Base-by-base conservation (phyloP, 495 filamentous ascomycete genomes). In the Zalerion maritima region DNA sequence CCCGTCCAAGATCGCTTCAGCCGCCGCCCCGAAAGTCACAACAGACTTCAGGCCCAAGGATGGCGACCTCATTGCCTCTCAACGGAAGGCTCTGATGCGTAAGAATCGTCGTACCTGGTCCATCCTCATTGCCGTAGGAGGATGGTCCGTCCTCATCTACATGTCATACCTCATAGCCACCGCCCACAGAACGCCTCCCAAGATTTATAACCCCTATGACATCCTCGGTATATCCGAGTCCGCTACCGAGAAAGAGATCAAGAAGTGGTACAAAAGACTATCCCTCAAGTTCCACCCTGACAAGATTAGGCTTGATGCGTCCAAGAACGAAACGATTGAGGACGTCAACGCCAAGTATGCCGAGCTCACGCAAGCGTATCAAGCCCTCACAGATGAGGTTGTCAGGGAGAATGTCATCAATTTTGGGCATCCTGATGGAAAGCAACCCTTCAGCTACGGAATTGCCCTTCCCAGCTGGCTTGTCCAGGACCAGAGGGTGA, bases 361-460 rank as follows among this genome's bases (percentile, higher is more conserved):
- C 20, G 86, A 97, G 42, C 62, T 96, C 35, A 81, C 82, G 28
- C 96, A 97, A 60, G 89, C 89, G 4, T 94, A 93, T 65, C 94
- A 96, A 55, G 76, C 91, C 5, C 64, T 97, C 24, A 96, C 91
- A 6, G 89, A 97, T 44, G 89, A 96, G 53, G 89, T 96, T 21
- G 67, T 96, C 24, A 79, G 91, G 28, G 91, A 94, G 52, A 97
- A 97, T 60, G 96, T 78, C 49, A 73, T 86, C 20, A 81, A 93
- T 49, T 97, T 76, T 50, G 89, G 89, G 25, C 84, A 97, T 52
- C 89, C 89, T 4, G 89, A 97, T 48, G 89, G 89, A 30, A 94
- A 94, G 61, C 89, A 97, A 52, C 85, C 84, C 46, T 87, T 80
- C 62, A 94, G 86, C 55, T 94, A 96, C 47, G 87, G 92, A 35